Evolutionary conservation across 2,329 filamentous ascomycete genomes (phyloP).

Genomic region (Nemania abortiva): DNA sequence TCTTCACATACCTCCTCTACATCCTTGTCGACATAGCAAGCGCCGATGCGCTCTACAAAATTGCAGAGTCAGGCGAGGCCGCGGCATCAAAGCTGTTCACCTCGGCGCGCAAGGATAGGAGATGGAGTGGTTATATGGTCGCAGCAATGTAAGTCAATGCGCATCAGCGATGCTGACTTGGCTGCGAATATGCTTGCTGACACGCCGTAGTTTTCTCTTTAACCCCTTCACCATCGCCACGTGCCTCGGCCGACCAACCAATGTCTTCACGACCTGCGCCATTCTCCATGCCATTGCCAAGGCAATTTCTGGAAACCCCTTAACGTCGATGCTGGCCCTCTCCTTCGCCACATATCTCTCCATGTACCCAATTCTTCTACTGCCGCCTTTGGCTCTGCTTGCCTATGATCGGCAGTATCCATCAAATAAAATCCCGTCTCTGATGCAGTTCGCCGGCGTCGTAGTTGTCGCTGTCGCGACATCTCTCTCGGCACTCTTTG

Average conservation of each 20-base stretch:
- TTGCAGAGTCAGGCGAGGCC: conserved; percentile 85
- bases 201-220: conserved; percentile 78
- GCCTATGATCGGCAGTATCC: conserved; percentile 75
- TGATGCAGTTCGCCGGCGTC: conserved; percentile 64
- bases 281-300: conserved; percentile 86
- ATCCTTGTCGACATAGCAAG: conserved; percentile 83
- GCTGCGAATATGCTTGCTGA: conserved; percentile 26
- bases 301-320: conserved; percentile 78
- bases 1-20: conserved; percentile 84
- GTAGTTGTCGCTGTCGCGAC: conserved; percentile 66
- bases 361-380: conserved; percentile 88
- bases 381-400: conserved; percentile 84
- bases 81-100: conserved; percentile 78
- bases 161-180: conserved; percentile 3
- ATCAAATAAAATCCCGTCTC: conserved; percentile 52
- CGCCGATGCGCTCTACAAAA: conserved; percentile 80
- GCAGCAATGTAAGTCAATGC: conserved; percentile 75
- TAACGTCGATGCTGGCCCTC: conserved; percentile 85
- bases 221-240: conserved; percentile 94
- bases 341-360: conserved; percentile 91
- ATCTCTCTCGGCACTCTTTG: conserved; percentile 72
- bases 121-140: conserved; percentile 80
- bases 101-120: conserved; percentile 80
- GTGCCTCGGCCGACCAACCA: conserved; percentile 89
- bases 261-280: conserved; percentile 87